Percentiles rank a stretch among this genome's conserved stretches.
Evolutionary conservation across 176 grass and related monocot species (phyloP).

Genomic region (Echinochloa phyllopogon): DNA sequence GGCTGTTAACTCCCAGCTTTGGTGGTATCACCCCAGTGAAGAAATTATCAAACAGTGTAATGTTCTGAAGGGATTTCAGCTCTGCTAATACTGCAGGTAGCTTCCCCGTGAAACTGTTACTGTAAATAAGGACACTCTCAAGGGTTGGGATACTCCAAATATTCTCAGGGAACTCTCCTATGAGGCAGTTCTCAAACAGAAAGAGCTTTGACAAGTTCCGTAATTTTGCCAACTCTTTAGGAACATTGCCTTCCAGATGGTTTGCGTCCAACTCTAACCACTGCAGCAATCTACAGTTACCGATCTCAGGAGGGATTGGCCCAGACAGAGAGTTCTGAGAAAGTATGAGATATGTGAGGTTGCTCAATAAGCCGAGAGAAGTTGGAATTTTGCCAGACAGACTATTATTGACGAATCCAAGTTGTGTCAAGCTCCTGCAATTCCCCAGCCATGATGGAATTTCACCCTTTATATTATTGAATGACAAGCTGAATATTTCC

Average conservation of each 20-base stretch:
- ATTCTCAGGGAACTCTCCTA: conserved; percentile 60
- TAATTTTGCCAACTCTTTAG: conserved; percentile 57
- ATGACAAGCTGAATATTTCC: conserved; percentile 57
- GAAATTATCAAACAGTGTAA: conserved; percentile 56
- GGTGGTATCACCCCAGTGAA: conserved; percentile 69
- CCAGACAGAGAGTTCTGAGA: conserved; percentile 77
- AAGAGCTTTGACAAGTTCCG: conserved; percentile 42
- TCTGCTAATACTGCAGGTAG: conserved; percentile 55
- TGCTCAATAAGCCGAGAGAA: conserved; percentile 57
- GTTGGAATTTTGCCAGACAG: conserved; percentile 65
- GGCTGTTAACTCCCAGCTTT: conserved; percentile 58
- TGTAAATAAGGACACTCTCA: conserved; percentile 48
- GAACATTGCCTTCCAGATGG: conserved; percentile 57
- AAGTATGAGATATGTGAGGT: conserved; percentile 61
- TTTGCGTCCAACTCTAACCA: conserved; percentile 61
- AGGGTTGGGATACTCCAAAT: conserved; percentile 70
- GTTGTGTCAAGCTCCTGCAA: conserved; percentile 49
- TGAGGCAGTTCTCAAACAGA: conserved; percentile 53
- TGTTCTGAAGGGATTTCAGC: conserved; percentile 55
- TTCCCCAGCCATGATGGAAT: conserved; percentile 63
- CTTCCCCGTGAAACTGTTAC: conserved; percentile 50
- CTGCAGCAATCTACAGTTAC: conserved; percentile 42
- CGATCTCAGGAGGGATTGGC: conserved; percentile 64
- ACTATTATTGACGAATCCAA: conserved; percentile 56
- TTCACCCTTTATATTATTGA: conserved; percentile 56